Base-by-base conservation (phyloP, 2,329 filamentous ascomycete genomes). In the Neofusicoccum sp. region DNA sequence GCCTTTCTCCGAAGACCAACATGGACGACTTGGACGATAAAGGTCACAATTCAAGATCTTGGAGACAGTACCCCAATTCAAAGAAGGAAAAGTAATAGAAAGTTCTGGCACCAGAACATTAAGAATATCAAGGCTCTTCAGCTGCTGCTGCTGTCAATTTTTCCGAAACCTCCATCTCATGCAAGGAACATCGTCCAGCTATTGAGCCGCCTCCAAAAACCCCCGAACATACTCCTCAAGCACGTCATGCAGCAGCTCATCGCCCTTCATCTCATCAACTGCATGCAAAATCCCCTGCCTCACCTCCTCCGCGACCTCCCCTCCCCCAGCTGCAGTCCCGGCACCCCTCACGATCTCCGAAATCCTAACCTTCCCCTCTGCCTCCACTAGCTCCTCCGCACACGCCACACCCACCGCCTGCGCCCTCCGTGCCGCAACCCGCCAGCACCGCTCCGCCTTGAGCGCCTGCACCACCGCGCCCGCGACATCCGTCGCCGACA, bases 251-350 rank as follows among this genome's bases (percentile, higher is more conserved):
- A 61, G 6, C 47, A 61, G 12, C 59, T 44, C 37, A 6, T 52
- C 59, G 36, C 49, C 56, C 44, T 44, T 60, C 56, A 60, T 60
- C 56, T 60, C 56, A 12, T 58, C 22, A 29, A 45, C 54, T 41
- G 41, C 54, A 41, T 16, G 44, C 48, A 50, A 36, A 28, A 37
- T 43, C 16, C 16, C 39, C 41, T 56, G 33, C 49, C 48, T 56
- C 41, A 16, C 48, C 50, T 62, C 61, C 14, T 31, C 61, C 12
- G n/a, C 11, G 9, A 39, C 22, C 12, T 31, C 59, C 12, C 16
- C 29, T 12, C 29, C 52, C 4, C 22, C 52, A 9, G 37, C 29
- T 2, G 22, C 31, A 31, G 6, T 52, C 48, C 22, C 29, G 16
- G 7, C 61, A 3, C 61, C 41, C 48, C 49, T 56, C 39, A 62